These are phyloP conservation scores for Beta lomatogona DNA, from an alignment of 179 eudicot genomes.

Conservation along the genomic window DNA sequence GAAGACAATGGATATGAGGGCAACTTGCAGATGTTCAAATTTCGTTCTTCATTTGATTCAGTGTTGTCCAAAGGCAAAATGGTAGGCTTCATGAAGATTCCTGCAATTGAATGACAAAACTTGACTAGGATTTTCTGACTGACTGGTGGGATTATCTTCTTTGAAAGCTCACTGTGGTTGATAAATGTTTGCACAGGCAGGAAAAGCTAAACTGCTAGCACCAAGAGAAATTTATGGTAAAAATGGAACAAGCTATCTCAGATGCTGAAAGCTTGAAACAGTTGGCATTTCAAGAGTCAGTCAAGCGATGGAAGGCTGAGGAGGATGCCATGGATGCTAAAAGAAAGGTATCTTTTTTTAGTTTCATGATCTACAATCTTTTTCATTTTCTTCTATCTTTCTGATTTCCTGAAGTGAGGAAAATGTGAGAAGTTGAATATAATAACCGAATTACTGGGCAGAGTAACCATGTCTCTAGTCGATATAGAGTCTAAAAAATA, in stretches of 20 bases:
- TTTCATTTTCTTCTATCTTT: not conserved
- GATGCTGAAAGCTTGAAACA: slow-evolving; percentile 34
- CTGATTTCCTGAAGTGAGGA: not conserved
- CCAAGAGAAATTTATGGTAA: slow-evolving; percentile 30
- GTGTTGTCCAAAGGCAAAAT: slow-evolving; percentile 35
- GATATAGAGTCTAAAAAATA: too few species aligned
- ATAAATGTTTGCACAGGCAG: slow-evolving; percentile 31
- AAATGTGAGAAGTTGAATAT: not conserved
- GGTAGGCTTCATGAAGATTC: slow-evolving; percentile 30
- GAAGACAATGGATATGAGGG: slow-evolving; percentile 27
- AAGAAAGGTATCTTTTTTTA: slow-evolving; percentile 27
- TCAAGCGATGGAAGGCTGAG: slow-evolving; percentile 40
- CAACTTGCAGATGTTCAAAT: slow-evolving; percentile 20
- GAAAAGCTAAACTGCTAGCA: slow-evolving; percentile 34
- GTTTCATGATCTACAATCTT: not conserved
- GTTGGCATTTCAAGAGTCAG: slow-evolving; percentile 37
- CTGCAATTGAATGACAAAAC: not conserved
- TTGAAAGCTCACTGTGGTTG: slow-evolving; percentile 18
- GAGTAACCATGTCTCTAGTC: not conserved
- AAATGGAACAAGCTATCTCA: slow-evolving; percentile 31
- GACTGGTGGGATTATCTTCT: not conserved
- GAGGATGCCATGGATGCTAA: slow-evolving; percentile 38
- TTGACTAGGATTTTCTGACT: not conserved
- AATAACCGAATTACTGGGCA: not conserved
- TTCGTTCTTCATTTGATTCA: slow-evolving; percentile 40